Evolutionary conservation across 73 alveolate genomes (phyloP).

Genomic region (Paramecium octaurelia): DNA sequence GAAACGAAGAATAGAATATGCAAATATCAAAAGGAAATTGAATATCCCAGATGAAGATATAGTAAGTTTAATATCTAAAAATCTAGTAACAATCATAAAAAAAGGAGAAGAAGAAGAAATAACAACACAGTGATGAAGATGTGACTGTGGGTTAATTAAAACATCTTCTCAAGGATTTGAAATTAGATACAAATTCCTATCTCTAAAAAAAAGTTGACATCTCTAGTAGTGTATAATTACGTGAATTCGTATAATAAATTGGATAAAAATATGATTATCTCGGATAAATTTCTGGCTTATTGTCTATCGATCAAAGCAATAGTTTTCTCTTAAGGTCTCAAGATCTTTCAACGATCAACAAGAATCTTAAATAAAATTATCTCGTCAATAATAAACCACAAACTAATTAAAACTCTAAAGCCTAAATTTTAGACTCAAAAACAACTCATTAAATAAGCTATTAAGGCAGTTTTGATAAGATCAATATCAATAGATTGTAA

Average conservation of each 20-base stretch:
- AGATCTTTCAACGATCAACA: slow-evolving; percentile 3
- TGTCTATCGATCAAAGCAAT: not conserved
- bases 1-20: slow-evolving; percentile 58
- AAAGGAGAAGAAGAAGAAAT: not conserved
- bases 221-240: not conserved
- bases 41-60: slow-evolving; percentile 49
- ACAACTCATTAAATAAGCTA: not conserved
- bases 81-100: not conserved
- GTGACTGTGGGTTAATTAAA: not conserved
- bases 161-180: slow-evolving; percentile 12
- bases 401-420: not conserved
- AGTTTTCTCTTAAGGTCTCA: not conserved
- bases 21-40: slow-evolving; percentile 43
- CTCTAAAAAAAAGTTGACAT: slow-evolving; percentile 1
- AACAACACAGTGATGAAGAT: slow-evolving; percentile 9
- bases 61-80: not conserved
- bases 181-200: not conserved
- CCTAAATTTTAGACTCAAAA: not conserved
- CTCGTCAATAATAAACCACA: not conserved
- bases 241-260: not conserved
- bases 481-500: not conserved
- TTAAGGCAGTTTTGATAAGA: slow-evolving; percentile 8
- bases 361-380: not conserved
- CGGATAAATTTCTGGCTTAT: slow-evolving; percentile 29
- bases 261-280: slow-evolving; percentile 37